phyloP scores from a whole-genome alignment of 139 green algal genomes.

The Closterium sp. region DNA sequence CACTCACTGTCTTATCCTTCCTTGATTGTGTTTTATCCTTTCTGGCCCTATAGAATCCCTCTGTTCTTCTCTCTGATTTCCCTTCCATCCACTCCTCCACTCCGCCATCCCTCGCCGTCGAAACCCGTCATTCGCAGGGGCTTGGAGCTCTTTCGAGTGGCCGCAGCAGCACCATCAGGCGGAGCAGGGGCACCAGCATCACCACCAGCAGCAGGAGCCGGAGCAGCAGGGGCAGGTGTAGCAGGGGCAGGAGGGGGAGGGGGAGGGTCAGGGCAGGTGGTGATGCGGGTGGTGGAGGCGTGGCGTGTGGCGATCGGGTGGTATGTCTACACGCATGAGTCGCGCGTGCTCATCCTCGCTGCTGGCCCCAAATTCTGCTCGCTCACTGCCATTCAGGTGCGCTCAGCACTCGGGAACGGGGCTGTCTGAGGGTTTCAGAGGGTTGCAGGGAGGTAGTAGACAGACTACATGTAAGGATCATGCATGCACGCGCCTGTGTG shows the following conservation, averaged over 20 bases:
- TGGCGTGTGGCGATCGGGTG: conserved; percentile 37
- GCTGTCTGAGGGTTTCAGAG: no score
- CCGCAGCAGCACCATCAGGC: not conserved
- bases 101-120: not conserved
- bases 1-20: no score
- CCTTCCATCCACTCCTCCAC: no score
- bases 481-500: no score
- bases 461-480: no score
- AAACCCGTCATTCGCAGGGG: not conserved
- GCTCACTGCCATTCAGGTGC: conserved; percentile 41
- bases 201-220: not conserved
- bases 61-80: not conserved
- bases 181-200: not conserved
- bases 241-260: not conserved
- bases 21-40: no score
- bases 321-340: conserved; percentile 56
- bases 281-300: conserved; percentile 42
- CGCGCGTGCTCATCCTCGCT: conserved; percentile 41
- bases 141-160: conserved; percentile 49
- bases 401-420: not conserved
- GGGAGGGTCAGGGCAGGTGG: not conserved
- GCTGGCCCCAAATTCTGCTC: conserved; percentile 14
- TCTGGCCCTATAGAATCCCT: not conserved
- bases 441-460: no score
- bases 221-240: not conserved